A percentile compares a stretch with the other conserved stretches of the same genome.
These are phyloP conservation scores for Termitomyces sp. DNA, from an alignment of 768 basidiomycete species.

Conservation along the genomic window DNA sequence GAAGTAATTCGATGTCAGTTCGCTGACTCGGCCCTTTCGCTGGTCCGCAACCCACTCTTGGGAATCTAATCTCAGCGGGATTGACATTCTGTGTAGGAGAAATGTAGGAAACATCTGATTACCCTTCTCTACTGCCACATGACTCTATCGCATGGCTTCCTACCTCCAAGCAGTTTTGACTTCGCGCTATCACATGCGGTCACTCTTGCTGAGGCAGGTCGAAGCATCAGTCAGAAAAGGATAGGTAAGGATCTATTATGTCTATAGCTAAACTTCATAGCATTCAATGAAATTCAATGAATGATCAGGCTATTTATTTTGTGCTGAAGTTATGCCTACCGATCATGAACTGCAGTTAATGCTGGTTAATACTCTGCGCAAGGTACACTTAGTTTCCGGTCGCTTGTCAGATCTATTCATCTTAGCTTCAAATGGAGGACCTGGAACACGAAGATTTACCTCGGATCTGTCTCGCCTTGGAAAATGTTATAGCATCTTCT, in stretches of 20 bases:
- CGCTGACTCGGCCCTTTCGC: constrained; percentile 39
- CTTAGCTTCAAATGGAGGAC: constrained; percentile 42
- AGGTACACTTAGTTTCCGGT: constrained; percentile 35
- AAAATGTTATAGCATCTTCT: constrained; percentile 56
- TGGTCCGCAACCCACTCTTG: constrained; percentile 37
- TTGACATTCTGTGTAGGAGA: constrained; percentile 37
- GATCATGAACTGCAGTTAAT: constrained; percentile 72
- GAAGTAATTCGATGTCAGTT: constrained; percentile 50
- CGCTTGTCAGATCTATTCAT: neutral
- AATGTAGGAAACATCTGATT: constrained; percentile 62
- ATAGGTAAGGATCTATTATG: constrained; percentile 43
- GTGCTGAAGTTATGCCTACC: constrained; percentile 63
- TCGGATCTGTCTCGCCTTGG: constrained; percentile 67
- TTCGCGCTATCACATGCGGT: constrained; percentile 77
- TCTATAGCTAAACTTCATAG: no score
- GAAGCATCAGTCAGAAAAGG: constrained; percentile 54
- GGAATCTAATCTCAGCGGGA: constrained; percentile 5
- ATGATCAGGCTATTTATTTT: constrained; percentile 72
- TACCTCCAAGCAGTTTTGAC: constrained; percentile 42
- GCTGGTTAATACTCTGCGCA: constrained; percentile 82
- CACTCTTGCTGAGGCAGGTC: constrained; percentile 68
- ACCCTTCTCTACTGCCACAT: constrained; percentile 67
- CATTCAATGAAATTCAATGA: neutral
- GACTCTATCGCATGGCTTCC: constrained; percentile 36
- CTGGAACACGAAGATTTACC: constrained; percentile 52